Evolutionary conservation across 2,329 filamentous ascomycete genomes (phyloP), one percentile per base, ranked within the genome.

Genomic region (Hymenoscyphus infarciens): DNA sequence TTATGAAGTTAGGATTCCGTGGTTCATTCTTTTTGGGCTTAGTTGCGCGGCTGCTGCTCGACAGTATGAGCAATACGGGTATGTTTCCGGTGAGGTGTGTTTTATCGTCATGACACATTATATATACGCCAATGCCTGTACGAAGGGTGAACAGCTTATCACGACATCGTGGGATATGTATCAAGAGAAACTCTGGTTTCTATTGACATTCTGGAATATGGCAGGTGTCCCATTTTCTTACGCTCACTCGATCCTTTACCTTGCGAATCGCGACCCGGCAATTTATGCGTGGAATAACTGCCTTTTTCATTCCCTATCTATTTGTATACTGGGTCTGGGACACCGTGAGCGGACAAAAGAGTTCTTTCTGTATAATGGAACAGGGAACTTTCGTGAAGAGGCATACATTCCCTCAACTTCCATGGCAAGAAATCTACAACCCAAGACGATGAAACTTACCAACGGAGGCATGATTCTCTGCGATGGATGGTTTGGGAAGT

Each of bases 151-250:
- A 78, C 91, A 97, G 77, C 85, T 92, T 74, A 97, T 97, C 75
- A 84, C 92, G 63, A 90, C 90, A 8, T 95, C 91, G 57, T 97
- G 92, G 89, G 92, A 97, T 73, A 96, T 97, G 89, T 96, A 96
- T 81, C 94, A 92, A 72, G 92, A 97, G 82, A 97, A 97, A 79
- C 93, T 91, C 85, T 92, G 92, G 58, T 97, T 97, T 81, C 96
- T 97, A 92, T 85, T 97, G 69, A 96, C 96, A 76, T 97, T 97
- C 85, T 97, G 92, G 92, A 97, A 97, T 78, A 81, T 97, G 75
- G 92, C 92, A 56, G 92, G 92, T 69, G 92, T 97, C 25, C 92
- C 92, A 13, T 83, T 97, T 59, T 92, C 87, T 61, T 97, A 97
- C 83, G 96, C 92, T 80, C 92, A 97, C 81, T 95, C 90, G 83